phyloP scores from a whole-genome alignment of 2,329 filamentous ascomycete genomes.

The Lachnellula cervina region DNA sequence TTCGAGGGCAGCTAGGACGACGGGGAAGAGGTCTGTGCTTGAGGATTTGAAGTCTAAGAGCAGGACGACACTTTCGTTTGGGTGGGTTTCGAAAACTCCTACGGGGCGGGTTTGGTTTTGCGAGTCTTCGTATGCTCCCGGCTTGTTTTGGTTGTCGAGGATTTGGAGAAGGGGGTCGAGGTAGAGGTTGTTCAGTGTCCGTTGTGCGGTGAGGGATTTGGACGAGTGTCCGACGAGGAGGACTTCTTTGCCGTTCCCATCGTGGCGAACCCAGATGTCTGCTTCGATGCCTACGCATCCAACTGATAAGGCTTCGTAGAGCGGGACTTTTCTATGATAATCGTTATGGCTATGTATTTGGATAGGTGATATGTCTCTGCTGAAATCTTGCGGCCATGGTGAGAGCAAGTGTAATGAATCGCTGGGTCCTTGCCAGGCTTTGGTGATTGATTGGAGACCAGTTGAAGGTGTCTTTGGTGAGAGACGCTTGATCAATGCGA shows the following conservation, averaged over 20 bases:
- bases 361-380: slow-evolving; percentile 4
- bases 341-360: slow-evolving; percentile 50
- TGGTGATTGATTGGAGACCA: slow-evolving; percentile 7
- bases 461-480: slow-evolving; percentile 3
- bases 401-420: neutral
- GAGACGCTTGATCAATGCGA: slow-evolving; percentile 10
- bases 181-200: slow-evolving; percentile 53
- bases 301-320: slow-evolving; percentile 47
- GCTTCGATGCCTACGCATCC: slow-evolving; percentile 54
- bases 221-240: slow-evolving; percentile 54
- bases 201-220: slow-evolving; percentile 45
- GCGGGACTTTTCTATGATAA: slow-evolving; percentile 44
- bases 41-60: slow-evolving; percentile 47
- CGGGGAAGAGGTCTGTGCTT: slow-evolving; percentile 33
- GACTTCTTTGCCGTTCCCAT: slow-evolving; percentile 27
- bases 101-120: slow-evolving; percentile 42
- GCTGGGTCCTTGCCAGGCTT: slow-evolving; percentile 9
- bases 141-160: slow-evolving; percentile 46
- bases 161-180: slow-evolving; percentile 54
- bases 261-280: slow-evolving; percentile 56
- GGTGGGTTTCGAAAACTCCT: slow-evolving; percentile 5
- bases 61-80: slow-evolving; percentile 34
- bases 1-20: slow-evolving; percentile 36
- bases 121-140: neutral
- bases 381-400: slow-evolving; percentile 13